phyloP scores from a whole-genome alignment of 768 basidiomycete genomes.

The Exidia glandulosa region DNA sequence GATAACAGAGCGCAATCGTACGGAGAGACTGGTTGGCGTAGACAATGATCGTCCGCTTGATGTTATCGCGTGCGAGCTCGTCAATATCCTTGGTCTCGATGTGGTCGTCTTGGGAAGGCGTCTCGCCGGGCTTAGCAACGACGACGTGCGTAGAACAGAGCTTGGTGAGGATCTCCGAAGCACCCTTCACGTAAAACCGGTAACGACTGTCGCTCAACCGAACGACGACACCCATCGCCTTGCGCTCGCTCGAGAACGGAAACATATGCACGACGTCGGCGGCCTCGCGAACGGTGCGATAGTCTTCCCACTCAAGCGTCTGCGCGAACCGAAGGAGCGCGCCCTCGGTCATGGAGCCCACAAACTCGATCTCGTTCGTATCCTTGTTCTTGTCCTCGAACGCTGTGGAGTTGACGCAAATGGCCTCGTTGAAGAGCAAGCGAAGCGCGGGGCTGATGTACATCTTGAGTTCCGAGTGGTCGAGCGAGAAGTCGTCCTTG shows the following conservation, averaged over 20 bases:
- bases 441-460: constrained; percentile 50
- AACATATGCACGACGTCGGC: constrained; percentile 69
- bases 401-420: constrained; percentile 89
- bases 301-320: constrained; percentile 66
- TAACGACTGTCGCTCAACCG: constrained; percentile 39
- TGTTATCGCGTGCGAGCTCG: constrained; percentile 63
- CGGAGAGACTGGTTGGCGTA: constrained; percentile 94
- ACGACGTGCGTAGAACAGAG: constrained; percentile 64
- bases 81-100: constrained; percentile 39
- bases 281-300: constrained; percentile 50
- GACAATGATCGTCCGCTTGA: constrained; percentile 88
- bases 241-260: constrained; percentile 88
- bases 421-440: constrained; percentile 69
- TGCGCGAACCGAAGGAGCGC: constrained; percentile 80
- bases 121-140: constrained; percentile 30
- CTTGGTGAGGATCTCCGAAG: constrained; percentile 84
- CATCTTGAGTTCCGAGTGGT: constrained; percentile 56
- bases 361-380: constrained; percentile 48
- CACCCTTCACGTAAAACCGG: constrained; percentile 83
- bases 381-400: constrained; percentile 72
- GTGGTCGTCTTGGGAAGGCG: constrained; percentile 15
- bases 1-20: constrained; percentile 90
- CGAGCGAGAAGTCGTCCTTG: constrained; percentile 73
- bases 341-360: constrained; percentile 94
- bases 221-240: constrained; percentile 90